Evolutionary conservation across 2,329 filamentous ascomycete genomes (phyloP), one percentile per base, ranked within the genome.

Genomic region (Clarireedia hainanense): DNA sequence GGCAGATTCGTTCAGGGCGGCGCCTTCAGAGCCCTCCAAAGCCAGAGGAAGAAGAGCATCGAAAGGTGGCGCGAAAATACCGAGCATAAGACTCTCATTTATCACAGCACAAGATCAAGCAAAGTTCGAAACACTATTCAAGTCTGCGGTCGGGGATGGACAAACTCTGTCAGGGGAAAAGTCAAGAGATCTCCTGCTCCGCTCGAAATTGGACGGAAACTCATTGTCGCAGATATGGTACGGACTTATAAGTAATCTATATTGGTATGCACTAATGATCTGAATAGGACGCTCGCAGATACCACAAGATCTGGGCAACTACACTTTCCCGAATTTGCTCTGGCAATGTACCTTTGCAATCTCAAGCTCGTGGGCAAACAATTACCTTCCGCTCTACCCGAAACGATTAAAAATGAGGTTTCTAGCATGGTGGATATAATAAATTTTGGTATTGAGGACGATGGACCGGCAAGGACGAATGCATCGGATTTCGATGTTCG

Each of bases 371-470:
- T 89, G 0, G 90, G 91, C 57, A 96, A 95, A 72, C 77, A 85
- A 0, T 73, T 99, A 24, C 94, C 94, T 0, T 68, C 78, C 2
- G 71, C 69, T 5, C 77, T 99, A 9, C 94, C 94, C 0, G 91
- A 96, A 34, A 86, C 83, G 57, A 85, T 99, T 62, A 88, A 85
- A 75, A 99, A 99, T 66, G 94, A 99, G 71, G 94, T 99, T 17
- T 97, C 92, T 3, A 96, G 94, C 73, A 97, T 99, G 91, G 94
- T 99, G 42, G 94, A 99, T 69, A 99, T 99, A 56, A 99, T 99
- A 68, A 96, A 91, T 58, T 99, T 99, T 70, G 90, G 86, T 63
- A 81, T 96, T 24, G 84, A 83, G 0, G 94, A 99, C 61, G 86
- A 92, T 27, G 75, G 75, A 40, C 71, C 72, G 42, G 65, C 72